Evolutionary conservation across 2,329 filamentous ascomycete genomes (phyloP).

Genomic region (Colletotrichum sp.): DNA sequence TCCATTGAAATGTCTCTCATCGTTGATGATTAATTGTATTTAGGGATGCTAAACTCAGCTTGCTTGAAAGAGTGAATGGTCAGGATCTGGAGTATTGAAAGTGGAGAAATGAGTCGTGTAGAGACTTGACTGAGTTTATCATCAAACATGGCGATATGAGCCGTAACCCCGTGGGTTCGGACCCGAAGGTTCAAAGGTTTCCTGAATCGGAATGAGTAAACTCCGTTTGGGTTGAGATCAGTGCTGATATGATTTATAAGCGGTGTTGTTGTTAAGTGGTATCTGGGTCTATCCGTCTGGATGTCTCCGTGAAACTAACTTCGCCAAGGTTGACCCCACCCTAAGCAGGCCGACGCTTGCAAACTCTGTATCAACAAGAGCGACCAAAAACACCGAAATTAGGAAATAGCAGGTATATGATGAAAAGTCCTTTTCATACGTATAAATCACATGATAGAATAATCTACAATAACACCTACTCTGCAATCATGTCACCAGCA

Average conservation of each 20-base stretch:
- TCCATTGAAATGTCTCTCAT: no score
- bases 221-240: background rate
- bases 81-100: no score
- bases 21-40: no score
- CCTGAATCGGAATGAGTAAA: background rate
- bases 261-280: background rate
- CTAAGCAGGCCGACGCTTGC: no score
- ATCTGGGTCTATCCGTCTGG: background rate
- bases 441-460: fast-evolving
- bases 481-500: no score
- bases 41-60: fast-evolving
- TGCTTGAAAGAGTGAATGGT: fast-evolving
- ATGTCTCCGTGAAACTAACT: background rate
- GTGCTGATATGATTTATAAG: background rate
- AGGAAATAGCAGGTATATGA: fast-evolving
- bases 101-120: no score
- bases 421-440: fast-evolving
- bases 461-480: fast-evolving
- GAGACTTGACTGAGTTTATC: no score
- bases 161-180: no score
- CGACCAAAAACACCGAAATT: fast-evolving
- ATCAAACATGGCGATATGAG: no score
- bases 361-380: no score
- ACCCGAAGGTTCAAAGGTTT: no score
- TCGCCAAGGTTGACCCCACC: no score